Conservation (phyloP, 2,329 filamentous ascomycete species). For the Claviceps sorghi region DNA sequence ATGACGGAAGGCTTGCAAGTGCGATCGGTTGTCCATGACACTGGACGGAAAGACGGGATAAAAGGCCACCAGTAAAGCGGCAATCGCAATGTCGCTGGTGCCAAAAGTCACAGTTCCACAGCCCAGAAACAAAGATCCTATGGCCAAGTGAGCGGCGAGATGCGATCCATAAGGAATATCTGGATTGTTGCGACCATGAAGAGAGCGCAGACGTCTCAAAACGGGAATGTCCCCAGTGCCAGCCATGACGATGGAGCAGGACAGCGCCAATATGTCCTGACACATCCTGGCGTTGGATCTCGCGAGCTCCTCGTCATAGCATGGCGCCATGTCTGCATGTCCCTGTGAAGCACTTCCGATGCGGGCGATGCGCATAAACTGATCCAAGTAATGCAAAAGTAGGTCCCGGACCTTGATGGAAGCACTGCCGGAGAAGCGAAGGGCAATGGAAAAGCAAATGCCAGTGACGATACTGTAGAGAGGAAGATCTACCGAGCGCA, state of each 20-base stretch:
- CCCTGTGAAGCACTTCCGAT: constrained; percentile 26
- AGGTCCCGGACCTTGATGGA: constrained; percentile 62
- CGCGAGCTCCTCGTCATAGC: constrained; percentile 75
- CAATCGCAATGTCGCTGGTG: constrained; percentile 74
- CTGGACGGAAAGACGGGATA: constrained; percentile 84
- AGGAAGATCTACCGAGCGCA: constrained; percentile 73
- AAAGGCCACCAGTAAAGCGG: constrained; percentile 75
- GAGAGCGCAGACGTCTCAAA: constrained; percentile 68
- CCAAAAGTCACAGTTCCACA: constrained; percentile 88
- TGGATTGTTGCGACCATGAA: constrained; percentile 74
- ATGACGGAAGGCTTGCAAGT: constrained; percentile 90
- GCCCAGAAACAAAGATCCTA: constrained; percentile 80
- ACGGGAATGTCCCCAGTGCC: constrained; percentile 81
- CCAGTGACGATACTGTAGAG: constrained; percentile 89
- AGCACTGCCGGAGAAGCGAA: constrained; percentile 61
- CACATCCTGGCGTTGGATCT: constrained; percentile 78
- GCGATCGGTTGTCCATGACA: constrained; percentile 86
- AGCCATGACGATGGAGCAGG: constrained; percentile 81
- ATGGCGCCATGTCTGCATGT: constrained; percentile 18
- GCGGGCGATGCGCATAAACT: constrained; percentile 65
- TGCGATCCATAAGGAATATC: constrained; percentile 89
- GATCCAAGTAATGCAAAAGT: constrained; percentile 69
- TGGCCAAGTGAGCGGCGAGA: constrained; percentile 79
- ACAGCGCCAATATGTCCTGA: constrained; percentile 72
- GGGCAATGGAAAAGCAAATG: constrained; percentile 64